phyloP scores from a whole-genome alignment of 1,139 yeast species.

The Yamadazyma friedrichii region DNA sequence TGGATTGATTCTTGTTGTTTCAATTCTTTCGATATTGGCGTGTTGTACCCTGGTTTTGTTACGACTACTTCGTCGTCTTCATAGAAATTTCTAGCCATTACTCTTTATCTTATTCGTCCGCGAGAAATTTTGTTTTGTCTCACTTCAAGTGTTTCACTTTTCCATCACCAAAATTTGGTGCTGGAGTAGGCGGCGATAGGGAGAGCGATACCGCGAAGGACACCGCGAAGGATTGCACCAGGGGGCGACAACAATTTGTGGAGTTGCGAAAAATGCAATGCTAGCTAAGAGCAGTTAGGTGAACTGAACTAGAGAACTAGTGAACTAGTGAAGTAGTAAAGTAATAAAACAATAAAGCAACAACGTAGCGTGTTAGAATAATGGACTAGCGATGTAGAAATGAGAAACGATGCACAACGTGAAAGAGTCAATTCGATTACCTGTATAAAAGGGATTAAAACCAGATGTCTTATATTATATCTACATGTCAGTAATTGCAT shows the following conservation, averaged over 20 bases:
- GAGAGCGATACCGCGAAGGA: neutral
- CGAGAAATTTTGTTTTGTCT: neutral
- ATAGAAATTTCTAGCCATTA: constrained; percentile 43
- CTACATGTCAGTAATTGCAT: constrained; percentile 15
- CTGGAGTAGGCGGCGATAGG: neutral
- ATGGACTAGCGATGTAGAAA: no score
- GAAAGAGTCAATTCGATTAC: neutral
- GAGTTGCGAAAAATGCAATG: no score
- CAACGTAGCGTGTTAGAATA: no score
- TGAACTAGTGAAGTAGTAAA: no score
- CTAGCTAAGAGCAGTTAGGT: no score
- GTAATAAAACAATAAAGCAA: no score
- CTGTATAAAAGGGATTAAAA: no score
- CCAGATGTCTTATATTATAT: constrained; percentile 6
- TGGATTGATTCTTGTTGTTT: constrained; percentile 39
- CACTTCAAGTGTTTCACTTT: neutral
- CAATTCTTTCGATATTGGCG: constrained; percentile 34
- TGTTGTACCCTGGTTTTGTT: constrained; percentile 48
- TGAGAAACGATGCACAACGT: no score
- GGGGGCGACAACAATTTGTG: neutral
- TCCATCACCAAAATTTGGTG: neutral
- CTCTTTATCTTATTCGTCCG: constrained; percentile 2
- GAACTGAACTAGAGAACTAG: no score
- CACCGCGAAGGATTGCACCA: neutral
- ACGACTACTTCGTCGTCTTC: constrained; percentile 48